phyloP scores from a whole-genome alignment of 106 monocot species.

The Iris macrosiphon region DNA sequence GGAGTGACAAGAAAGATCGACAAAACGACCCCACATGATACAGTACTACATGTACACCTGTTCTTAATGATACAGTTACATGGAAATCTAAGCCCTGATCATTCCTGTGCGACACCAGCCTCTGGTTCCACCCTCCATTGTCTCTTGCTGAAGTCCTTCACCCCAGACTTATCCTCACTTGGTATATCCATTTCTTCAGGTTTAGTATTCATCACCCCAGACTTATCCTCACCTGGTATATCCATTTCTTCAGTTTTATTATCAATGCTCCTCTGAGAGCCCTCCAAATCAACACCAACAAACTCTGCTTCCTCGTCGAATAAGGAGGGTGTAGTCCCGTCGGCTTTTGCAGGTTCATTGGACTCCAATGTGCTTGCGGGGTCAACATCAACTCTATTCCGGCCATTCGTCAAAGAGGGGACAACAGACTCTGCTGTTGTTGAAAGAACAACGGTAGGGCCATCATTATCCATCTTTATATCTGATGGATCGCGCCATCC shows the following conservation, averaged over 20 bases:
- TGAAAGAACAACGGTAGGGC: neutral
- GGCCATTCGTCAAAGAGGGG: neutral
- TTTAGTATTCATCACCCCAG: constrained; percentile 6
- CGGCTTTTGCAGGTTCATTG: neutral
- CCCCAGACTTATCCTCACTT: constrained; percentile 10
- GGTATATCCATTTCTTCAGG: neutral
- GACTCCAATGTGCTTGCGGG: constrained; percentile 10
- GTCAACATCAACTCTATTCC: neutral
- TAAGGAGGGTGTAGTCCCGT: neutral
- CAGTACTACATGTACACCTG: constrained; percentile 13
- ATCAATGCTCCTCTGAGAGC: neutral
- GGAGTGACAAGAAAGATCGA: no score
- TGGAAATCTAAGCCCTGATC: constrained; percentile 9
- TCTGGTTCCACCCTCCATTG: constrained; percentile 28
- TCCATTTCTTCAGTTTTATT: constrained; percentile 2
- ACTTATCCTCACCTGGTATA: constrained; percentile 6
- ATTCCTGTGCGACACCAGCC: constrained; percentile 32
- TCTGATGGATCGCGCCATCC: constrained; percentile 30
- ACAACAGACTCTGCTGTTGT: neutral
- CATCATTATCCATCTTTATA: constrained; percentile 14
- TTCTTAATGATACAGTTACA: neutral
- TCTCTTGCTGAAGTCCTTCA: constrained; percentile 16
- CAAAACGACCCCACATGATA: constrained; percentile 8
- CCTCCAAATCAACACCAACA: constrained; percentile 21
- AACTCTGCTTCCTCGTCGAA: constrained; percentile 30